Evolutionary conservation across 768 basidiomycete genomes (phyloP).

Genomic region (Leccinum longicurvipes): DNA sequence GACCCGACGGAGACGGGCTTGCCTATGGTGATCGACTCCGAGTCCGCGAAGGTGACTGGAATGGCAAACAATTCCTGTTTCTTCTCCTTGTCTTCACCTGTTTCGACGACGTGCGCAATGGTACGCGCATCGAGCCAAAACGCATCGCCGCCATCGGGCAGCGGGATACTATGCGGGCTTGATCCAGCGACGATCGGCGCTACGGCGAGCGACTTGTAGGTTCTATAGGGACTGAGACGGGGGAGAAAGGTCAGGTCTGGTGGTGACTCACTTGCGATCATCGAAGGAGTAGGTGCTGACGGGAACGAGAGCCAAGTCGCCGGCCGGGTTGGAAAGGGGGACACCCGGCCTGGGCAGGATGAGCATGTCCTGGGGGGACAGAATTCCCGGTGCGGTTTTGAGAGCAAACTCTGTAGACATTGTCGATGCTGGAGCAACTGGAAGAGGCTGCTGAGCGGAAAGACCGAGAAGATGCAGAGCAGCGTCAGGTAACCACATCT

Average conservation of each 20-base stretch:
- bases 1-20: slow-evolving; percentile 50
- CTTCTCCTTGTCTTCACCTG: slow-evolving; percentile 43
- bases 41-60: slow-evolving; percentile 43
- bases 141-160: slow-evolving; percentile 65
- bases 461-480: slow-evolving; percentile 44
- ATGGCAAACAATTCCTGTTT: slow-evolving; percentile 58
- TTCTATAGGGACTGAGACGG: slow-evolving; percentile 40
- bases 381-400: slow-evolving; percentile 54
- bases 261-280: slow-evolving; percentile 61
- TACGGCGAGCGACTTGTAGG: slow-evolving; percentile 65
- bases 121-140: slow-evolving; percentile 78
- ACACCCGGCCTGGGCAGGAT: slow-evolving; percentile 62
- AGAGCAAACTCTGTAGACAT: slow-evolving; percentile 49
- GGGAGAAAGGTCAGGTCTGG: background rate
- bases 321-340: slow-evolving; percentile 64
- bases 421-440: slow-evolving; percentile 17
- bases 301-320: slow-evolving; percentile 65
- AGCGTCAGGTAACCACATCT: background rate
- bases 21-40: slow-evolving; percentile 32
- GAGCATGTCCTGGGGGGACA: slow-evolving; percentile 72
- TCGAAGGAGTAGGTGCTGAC: slow-evolving; percentile 68
- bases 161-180: slow-evolving; percentile 52
- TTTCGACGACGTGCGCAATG: slow-evolving; percentile 65
- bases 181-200: slow-evolving; percentile 52
- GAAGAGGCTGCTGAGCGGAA: slow-evolving; percentile 50